Evolutionary conservation across 129 eudicot species (phyloP).

Genomic region (Deinandra increscens): DNA sequence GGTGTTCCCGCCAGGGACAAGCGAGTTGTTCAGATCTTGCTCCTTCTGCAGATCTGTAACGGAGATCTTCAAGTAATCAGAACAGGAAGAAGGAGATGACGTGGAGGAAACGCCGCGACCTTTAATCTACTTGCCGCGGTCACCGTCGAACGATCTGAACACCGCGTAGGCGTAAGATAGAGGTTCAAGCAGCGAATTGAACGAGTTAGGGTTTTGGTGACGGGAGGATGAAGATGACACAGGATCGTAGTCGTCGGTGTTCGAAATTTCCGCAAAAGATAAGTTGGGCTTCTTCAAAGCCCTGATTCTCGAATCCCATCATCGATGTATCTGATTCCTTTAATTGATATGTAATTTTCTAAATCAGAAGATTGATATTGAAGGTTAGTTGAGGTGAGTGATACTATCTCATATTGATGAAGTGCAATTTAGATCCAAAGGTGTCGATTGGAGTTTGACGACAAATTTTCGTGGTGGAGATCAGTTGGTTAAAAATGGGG

Average conservation of each 20-base stretch:
- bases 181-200: conserved; percentile 75
- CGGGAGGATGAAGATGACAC: conserved; percentile 31
- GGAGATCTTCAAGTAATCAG: conserved; percentile 54
- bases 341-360: not conserved
- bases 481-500: too few species aligned
- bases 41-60: conserved; percentile 76
- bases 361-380: not conserved
- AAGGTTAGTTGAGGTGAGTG: not conserved
- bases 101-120: conserved; percentile 44
- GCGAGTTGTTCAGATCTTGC: conserved; percentile 57
- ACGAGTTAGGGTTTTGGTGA: conserved; percentile 46
- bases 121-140: conserved; percentile 31
- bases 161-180: conserved; percentile 90
- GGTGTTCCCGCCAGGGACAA: conserved; percentile 54
- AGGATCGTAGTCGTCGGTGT: conserved; percentile 35
- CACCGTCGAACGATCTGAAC: conserved; percentile 79
- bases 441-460: conserved; percentile 11
- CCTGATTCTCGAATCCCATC: conserved; percentile 68
- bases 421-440: not conserved
- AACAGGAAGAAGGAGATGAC: conserved; percentile 33
- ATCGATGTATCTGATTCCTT: conserved; percentile 31
- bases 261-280: conserved; percentile 50
- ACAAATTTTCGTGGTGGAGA: not conserved
- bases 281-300: conserved; percentile 52
- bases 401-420: not conserved